A percentile compares a stretch with the other conserved stretches of the same genome.
Evolutionary conservation across 345 rosid species (phyloP).

Genomic region (Brassica cretica): DNA sequence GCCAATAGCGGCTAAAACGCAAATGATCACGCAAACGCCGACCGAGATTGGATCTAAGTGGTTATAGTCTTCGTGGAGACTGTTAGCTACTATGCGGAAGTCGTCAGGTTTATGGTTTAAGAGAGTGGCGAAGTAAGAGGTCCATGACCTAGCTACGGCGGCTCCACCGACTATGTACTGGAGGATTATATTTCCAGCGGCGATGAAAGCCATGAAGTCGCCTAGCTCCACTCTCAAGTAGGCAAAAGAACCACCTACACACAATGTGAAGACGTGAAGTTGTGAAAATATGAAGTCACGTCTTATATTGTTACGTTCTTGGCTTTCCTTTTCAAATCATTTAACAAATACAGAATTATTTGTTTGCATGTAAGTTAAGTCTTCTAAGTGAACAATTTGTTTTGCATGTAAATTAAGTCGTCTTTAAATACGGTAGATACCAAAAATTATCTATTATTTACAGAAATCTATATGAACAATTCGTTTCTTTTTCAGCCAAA

Average conservation of each 20-base stretch:
- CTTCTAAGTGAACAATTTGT: background rate
- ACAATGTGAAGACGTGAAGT: background rate
- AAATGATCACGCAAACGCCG: constrained; percentile 42
- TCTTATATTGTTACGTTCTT: background rate
- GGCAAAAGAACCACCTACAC: constrained; percentile 82
- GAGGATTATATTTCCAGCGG: constrained; percentile 82
- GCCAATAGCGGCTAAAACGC: constrained; percentile 64
- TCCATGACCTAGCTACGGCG: constrained; percentile 82
- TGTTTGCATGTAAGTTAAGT: background rate
- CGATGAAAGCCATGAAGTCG: constrained; percentile 84
- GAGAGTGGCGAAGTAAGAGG: constrained; percentile 85
- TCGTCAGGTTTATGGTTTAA: constrained; percentile 65
- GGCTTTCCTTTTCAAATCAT: background rate
- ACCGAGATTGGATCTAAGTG: constrained; percentile 80
- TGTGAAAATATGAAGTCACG: background rate
- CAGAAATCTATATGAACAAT: background rate
- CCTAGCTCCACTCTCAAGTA: constrained; percentile 88
- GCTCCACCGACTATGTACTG: constrained; percentile 74
- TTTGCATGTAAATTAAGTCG: background rate
- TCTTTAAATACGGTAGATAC: background rate
- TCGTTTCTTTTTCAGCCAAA: background rate
- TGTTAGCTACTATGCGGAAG: constrained; percentile 55
- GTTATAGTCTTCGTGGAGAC: constrained; percentile 53
- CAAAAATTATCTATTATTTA: background rate
- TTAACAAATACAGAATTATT: too few species aligned